Evolutionary conservation across 2,329 filamentous ascomycete species (phyloP), one percentile per base, ranked within the genome.

Genomic region (Cercospora janseana): DNA sequence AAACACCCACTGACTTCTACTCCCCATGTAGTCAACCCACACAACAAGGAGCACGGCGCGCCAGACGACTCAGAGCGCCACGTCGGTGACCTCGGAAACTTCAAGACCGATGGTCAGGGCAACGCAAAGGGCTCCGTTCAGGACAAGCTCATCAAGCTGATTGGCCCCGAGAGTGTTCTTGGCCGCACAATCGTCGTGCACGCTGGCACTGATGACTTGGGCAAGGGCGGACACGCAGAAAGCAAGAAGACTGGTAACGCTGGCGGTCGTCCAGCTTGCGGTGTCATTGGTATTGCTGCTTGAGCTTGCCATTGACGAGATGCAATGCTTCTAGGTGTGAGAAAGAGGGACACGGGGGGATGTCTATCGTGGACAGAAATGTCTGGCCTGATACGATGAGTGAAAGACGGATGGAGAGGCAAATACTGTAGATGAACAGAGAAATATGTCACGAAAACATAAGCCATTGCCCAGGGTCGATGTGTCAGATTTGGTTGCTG

Each of bases 211-310:
- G 93, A 98, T 70, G 93, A 98, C 70, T 88, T 98, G 60, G 93
- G 93, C 74, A 88, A 87, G 80, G 90, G 90, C 67, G 88, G 77
- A 64, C 85, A 88, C 77, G 88, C 92, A 76, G 90, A 97, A 79
- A 95, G 89, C 68, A 89, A 94, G 80, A 96, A 94, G 86, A 98
- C 93, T 60, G 93, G 93, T 63, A 98, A 97, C 72, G 93, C 93
- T 70, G 93, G 93, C 66, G 73, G 78, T 64, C 88, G 93, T 70
- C 93, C 93, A 70, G 93, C 93, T 71, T 98, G 93, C 77, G 93
- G 93, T 60, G 68, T 70, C 43, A 70, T 70, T 57, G 68, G 68
- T 28, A 70, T 70, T 55, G 62, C 65, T 20, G 32, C 32, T 23
- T 47, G 40, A 28, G 32, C 41, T 28, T 4, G 37, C 4, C 24